A percentile compares a stretch with the other conserved stretches of the same genome.
These are phyloP conservation scores for Aspergillus sp. DNA, from an alignment of 2,329 filamentous ascomycete species.

Conservation along the genomic window DNA sequence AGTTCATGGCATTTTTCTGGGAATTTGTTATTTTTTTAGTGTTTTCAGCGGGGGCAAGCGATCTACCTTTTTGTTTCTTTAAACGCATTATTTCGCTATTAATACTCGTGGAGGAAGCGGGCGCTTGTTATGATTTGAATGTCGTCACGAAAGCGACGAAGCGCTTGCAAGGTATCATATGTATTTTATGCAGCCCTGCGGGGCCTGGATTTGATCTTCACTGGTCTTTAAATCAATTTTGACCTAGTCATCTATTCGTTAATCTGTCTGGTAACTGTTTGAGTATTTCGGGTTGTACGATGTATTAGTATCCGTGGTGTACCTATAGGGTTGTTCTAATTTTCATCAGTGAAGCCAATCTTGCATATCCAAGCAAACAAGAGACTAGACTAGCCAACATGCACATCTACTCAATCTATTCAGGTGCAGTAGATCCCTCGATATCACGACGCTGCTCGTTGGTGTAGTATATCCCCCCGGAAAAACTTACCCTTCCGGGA, in stretches of 20 bases:
- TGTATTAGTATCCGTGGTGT: too few species aligned
- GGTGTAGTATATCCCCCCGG: background rate
- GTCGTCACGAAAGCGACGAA: slow-evolving; percentile 8
- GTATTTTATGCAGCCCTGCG: background rate
- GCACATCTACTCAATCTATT: too few species aligned
- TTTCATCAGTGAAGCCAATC: too few species aligned
- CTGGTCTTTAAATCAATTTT: background rate
- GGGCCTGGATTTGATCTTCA: too few species aligned
- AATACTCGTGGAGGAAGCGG: background rate
- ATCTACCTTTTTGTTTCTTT: slow-evolving; percentile 5
- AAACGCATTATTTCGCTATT: background rate
- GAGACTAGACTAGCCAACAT: too few species aligned
- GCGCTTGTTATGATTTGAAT: slow-evolving; percentile 1
- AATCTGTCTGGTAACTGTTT: background rate
- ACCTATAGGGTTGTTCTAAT: too few species aligned
- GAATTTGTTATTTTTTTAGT: slow-evolving; percentile 1
- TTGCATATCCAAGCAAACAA: too few species aligned
- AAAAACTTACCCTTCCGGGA: slow-evolving; percentile 3
- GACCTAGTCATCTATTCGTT: background rate
- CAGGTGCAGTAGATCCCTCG: too few species aligned
- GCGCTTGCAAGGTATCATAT: background rate
- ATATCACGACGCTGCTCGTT: too few species aligned
- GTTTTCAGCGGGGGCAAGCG: slow-evolving; percentile 9
- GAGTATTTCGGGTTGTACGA: background rate
- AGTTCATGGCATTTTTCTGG: slow-evolving; percentile 10